phyloP scores from a whole-genome alignment of 148 eudicot species.

The Spergularia marina region DNA sequence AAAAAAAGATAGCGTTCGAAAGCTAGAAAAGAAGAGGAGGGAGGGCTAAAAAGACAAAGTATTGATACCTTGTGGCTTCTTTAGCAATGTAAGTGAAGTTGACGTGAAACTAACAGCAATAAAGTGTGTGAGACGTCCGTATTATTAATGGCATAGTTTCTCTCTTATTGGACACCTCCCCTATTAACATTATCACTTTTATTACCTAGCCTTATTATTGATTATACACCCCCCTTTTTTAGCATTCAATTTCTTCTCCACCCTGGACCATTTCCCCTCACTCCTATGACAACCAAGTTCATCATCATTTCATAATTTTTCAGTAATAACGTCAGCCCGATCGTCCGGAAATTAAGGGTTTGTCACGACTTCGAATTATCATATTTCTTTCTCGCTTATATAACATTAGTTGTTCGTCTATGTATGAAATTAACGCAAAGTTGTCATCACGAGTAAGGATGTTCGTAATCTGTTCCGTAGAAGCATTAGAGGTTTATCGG shows the following conservation, averaged over 20 bases:
- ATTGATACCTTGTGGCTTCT: constrained; percentile 12
- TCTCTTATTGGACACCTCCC: constrained; percentile 29
- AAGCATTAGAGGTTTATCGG: no score
- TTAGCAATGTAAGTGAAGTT: constrained; percentile 30
- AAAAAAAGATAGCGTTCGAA: background rate
- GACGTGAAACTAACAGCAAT: constrained; percentile 52
- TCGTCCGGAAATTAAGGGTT: no score
- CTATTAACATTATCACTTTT: constrained; percentile 28
- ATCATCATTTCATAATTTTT: background rate
- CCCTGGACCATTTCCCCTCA: constrained; percentile 19
- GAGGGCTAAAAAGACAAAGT: constrained; percentile 10
- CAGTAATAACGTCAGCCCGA: background rate
- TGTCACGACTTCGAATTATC: no score
- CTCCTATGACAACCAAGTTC: constrained; percentile 20
- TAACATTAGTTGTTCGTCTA: no score
- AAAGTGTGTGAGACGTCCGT: constrained; percentile 15
- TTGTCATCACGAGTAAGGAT: no score
- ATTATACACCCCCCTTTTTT: constrained; percentile 1
- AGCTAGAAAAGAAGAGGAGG: background rate
- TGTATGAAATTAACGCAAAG: no score
- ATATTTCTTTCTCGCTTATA: no score
- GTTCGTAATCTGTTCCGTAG: no score
- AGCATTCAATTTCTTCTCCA: constrained; percentile 19
- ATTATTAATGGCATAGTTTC: no score
- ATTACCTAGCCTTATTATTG: constrained; percentile 2